Base-by-base conservation (phyloP, 2,329 filamentous ascomycete genomes). In the Fragosphaeria purpurea region DNA sequence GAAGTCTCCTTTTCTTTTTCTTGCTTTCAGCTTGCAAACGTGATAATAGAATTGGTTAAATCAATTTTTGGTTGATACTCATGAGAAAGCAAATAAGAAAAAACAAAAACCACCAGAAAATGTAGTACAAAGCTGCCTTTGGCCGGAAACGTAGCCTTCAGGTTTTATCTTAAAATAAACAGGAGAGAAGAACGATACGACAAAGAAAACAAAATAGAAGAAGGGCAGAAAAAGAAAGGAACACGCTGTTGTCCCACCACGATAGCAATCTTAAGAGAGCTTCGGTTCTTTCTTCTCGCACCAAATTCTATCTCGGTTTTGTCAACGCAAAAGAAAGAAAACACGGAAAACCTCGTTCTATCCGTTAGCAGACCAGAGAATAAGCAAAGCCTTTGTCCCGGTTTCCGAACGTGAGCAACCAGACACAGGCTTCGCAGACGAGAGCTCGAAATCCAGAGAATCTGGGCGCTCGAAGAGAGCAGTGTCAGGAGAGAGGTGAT, bases 91-190 rank as follows among this genome's bases (percentile, higher is more conserved):
- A 46, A 48, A 50, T 22, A 38, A 45, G 37, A 41, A 47, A 41
- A 34, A 34, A 44, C 52, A 13, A 48, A 44, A n/a, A 34, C 8
- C 47, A 50, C 33, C 44, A 44, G 13, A 42, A 32, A 49, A 44
- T 96, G 90, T 32, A 46, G 47, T 54, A 54, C 52, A 54, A 51
- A 48, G 52, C 38, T 41, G 22, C 22, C 30, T 44, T 47, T 42
- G 48, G 48, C 44, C 6, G n/a, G 47, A 41, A 47, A 48, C 43
- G 46, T 39, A 48, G 32, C 35, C 46, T 50, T 37, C 11, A 41
- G 41, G 41, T 35, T 31, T 33, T 35, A 47, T 35, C 31, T 33
- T 35, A 50, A 41, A 44, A 45, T 33, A 51, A 47, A 42, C 45
- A 40, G 41, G 45, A 47, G 38, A 34, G 30, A 47, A 41, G 38